Evolutionary conservation across 306 rosid genomes (phyloP).

Genomic region (Quercus dentata): DNA sequence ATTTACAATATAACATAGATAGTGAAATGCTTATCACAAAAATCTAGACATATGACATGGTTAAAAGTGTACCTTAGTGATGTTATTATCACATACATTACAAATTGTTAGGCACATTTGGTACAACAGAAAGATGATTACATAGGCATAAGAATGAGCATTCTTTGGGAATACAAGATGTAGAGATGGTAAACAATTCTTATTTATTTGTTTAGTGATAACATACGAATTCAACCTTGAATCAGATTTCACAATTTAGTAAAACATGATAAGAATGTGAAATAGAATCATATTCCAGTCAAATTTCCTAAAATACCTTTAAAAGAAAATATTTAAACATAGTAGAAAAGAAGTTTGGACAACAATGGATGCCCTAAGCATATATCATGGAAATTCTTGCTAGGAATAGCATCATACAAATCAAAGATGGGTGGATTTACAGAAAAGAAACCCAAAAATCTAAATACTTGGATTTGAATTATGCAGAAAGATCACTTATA

Average conservation of each 20-base stretch:
- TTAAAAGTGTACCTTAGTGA: background rate
- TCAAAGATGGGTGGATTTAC: background rate
- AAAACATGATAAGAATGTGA: background rate
- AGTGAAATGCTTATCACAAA: background rate
- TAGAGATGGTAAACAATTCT: no score
- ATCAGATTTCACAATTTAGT: no score
- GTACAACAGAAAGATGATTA: no score
- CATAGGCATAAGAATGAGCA: no score
- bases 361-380: background rate
- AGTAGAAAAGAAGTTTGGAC: background rate
- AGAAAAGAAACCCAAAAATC: background rate
- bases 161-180: no score
- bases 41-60: background rate
- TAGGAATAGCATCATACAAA: background rate
- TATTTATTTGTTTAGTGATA: no score
- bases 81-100: background rate
- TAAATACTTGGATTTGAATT: background rate
- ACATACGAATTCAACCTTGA: no score
- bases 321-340: no score
- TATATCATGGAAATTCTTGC: background rate
- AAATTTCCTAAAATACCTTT: no score
- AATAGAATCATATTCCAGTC: no score
- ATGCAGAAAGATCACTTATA: background rate
- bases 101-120: background rate
- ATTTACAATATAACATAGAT: background rate